Base-by-base conservation (phyloP, 31 red algal genomes). In the Porphyra umbilicalis region DNA sequence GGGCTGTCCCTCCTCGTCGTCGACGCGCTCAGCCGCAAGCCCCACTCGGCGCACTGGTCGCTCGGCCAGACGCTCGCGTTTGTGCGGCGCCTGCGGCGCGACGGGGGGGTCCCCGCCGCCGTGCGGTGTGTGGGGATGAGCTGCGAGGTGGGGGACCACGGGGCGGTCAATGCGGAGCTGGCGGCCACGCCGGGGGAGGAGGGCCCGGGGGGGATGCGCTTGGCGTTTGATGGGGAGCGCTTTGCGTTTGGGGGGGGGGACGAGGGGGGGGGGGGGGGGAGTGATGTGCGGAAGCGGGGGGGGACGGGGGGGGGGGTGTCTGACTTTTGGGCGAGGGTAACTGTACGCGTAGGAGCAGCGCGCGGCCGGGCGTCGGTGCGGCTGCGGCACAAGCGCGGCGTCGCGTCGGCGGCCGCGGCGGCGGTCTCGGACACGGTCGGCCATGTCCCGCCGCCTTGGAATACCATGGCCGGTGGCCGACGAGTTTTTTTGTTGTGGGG, bases 111-210 rank as follows among this genome's bases (percentile, higher is more conserved):
- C 36, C 79, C 57, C 57, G 57, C 57, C 57, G 57, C 57, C 25
- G 57, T 71, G 57, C 57, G 57, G 57, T 18, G 83, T 6, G 91
- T 93, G 10, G 91, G 91, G 10, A 93, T 93, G 91, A 88, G 86
- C 6, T 93, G 91, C 46, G 88, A 86, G n/a, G 67, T 93, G 33
- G 91, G 91, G 18, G 36, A 89, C 77, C 91, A 93, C 39, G 86
- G 83, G 75, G 79, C 82, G 29, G 83, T 93, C 33, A 93, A 93
- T 35, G 80, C 33, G 34, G 38, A 83, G 42, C 79, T 93, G 13
- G 74, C 82, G 30, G n/a, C 25, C 38, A 35, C 86, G 39, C 33
- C 33, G 33, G 25, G 44, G 34, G 35, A 76, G 42, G 87, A 88
- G 46, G 91, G 91, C 6, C 57, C 57, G 20, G 39, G 85, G 30